Conservation (phyloP, 2,329 filamentous ascomycete genomes). For the Hymenoscyphus fraxineus region DNA sequence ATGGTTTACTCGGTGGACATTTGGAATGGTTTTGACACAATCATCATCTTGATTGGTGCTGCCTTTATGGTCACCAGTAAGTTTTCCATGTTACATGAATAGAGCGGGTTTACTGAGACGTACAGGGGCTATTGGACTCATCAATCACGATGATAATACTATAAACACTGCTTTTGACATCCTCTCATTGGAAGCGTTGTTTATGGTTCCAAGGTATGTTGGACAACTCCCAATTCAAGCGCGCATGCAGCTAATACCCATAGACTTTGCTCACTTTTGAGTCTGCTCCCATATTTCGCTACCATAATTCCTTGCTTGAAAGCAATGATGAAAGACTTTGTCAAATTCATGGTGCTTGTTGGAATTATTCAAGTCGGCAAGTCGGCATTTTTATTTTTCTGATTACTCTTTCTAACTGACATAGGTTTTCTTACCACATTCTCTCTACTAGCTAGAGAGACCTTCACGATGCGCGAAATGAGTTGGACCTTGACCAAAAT, state of each 20-base stretch:
- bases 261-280: constrained; percentile 81
- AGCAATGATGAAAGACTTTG: constrained; percentile 89
- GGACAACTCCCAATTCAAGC: neutral
- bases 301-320: constrained; percentile 83
- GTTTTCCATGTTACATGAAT: constrained; percentile 33
- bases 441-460: constrained; percentile 68
- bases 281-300: constrained; percentile 85
- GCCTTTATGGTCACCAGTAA: constrained; percentile 69
- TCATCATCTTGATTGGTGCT: constrained; percentile 69
- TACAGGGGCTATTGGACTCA: constrained; percentile 63
- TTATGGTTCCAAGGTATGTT: constrained; percentile 69
- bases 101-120: constrained; percentile 4
- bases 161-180: constrained; percentile 83
- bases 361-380: constrained; percentile 73
- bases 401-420: neutral
- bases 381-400: constrained; percentile 10
- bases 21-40: constrained; percentile 71
- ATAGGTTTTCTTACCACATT: constrained; percentile 81
- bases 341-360: constrained; percentile 78
- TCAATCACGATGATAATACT: constrained; percentile 55
- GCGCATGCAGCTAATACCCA: constrained; percentile 12
- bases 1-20: constrained; percentile 82
- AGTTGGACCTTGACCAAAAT: constrained; percentile 75
- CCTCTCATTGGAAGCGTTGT: constrained; percentile 81
- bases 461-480: constrained; percentile 64